phyloP scores from a whole-genome alignment of 257 asterid genomes.

The Echites panduratus region DNA sequence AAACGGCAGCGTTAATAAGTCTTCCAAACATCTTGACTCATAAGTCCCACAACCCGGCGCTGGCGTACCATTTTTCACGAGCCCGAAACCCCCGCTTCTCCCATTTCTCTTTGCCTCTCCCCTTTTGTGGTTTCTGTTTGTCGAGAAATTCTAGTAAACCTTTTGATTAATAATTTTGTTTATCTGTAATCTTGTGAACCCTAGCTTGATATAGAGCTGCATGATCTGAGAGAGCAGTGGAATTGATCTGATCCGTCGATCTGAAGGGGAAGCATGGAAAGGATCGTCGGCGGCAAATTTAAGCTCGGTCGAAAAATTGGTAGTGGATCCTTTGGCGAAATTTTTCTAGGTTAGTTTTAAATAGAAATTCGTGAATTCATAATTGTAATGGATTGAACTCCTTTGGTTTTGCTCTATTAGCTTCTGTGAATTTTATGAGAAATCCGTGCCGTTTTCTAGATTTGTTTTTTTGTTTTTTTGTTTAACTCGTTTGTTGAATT shows the following conservation, averaged over 20 bases:
- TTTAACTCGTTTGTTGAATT: slow-evolving; percentile 4
- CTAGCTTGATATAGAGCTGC: slow-evolving; percentile 1
- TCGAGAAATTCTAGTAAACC: not conserved
- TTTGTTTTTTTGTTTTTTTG: slow-evolving; percentile 8
- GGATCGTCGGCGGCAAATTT: slow-evolving; percentile 66
- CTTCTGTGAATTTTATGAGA: not conserved
- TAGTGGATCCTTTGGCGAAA: slow-evolving; percentile 83
- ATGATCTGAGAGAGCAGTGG: slow-evolving; percentile 1
- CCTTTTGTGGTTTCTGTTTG: not conserved
- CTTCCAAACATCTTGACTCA: not conserved
- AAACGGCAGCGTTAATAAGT: not conserved
- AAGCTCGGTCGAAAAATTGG: slow-evolving; percentile 87
- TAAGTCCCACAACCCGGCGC: not conserved
- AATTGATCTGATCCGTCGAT: slow-evolving; percentile 12
- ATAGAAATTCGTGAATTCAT: not conserved
- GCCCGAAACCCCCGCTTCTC: not conserved
- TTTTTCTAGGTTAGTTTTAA: slow-evolving; percentile 49
- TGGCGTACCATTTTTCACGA: not conserved
- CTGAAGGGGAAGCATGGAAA: slow-evolving; percentile 23
- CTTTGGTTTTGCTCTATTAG: slow-evolving; percentile 3
- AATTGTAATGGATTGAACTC: not conserved
- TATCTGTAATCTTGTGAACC: not conserved
- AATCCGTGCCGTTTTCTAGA: not conserved
- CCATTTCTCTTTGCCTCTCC: not conserved
- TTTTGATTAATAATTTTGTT: not conserved